These are phyloP conservation scores for Corchorus olitorius DNA, from an alignment of 345 rosid species.

Conservation along the genomic window DNA sequence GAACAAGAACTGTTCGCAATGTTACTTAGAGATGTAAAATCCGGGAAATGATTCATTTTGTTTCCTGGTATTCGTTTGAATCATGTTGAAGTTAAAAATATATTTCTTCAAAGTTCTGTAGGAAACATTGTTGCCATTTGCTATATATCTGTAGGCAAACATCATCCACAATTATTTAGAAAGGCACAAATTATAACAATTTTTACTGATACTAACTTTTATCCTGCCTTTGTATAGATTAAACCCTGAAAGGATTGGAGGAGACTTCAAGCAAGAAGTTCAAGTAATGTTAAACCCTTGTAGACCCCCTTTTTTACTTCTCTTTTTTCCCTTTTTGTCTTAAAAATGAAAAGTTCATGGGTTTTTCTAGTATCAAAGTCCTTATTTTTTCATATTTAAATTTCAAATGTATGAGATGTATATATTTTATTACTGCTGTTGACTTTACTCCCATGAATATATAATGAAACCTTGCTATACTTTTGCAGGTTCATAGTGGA, in stretches of 20 bases:
- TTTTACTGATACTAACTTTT: slow-evolving; percentile 6
- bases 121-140: background rate
- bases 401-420: slow-evolving; percentile 3
- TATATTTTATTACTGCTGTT: background rate
- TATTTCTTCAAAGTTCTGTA: background rate
- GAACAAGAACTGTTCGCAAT: background rate
- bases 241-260: slow-evolving; percentile 94
- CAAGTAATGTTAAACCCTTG: slow-evolving; percentile 50
- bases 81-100: background rate
- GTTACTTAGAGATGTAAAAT: background rate
- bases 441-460: background rate
- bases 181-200: background rate
- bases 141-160: background rate
- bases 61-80: background rate
- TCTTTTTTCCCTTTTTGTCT: background rate
- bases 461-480: slow-evolving; percentile 6
- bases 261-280: slow-evolving; percentile 92
- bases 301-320: background rate
- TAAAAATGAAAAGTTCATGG: background rate
- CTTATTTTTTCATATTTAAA: too few relatives aligned
- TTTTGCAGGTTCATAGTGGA: slow-evolving; percentile 87
- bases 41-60: background rate
- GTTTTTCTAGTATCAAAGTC: too few relatives aligned
- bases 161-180: background rate
- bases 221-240: slow-evolving; percentile 40